These are phyloP conservation scores for Termitomyces sp. DNA, from an alignment of 768 basidiomycete genomes.

Conservation along the genomic window DNA sequence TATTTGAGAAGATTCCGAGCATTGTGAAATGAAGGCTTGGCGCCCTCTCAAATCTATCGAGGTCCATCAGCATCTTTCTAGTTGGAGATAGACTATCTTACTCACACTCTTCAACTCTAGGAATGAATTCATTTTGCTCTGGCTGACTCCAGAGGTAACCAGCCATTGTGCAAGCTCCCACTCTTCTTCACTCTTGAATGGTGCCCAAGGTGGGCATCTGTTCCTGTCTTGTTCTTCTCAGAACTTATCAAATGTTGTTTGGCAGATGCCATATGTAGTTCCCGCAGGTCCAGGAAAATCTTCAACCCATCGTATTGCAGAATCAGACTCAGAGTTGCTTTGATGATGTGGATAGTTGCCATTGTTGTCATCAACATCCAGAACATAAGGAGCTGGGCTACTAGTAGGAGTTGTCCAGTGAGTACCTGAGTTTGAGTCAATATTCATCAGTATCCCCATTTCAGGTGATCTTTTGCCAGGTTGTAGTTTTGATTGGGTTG, in stretches of 20 bases:
- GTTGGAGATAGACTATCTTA: too few species aligned
- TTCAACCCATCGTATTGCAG: background rate
- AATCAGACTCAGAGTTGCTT: too few species aligned
- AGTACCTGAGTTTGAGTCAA: too few species aligned
- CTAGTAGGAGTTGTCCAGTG: too few species aligned
- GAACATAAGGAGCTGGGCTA: too few species aligned
- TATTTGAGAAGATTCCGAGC: constrained; percentile 6
- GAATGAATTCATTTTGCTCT: constrained; percentile 5
- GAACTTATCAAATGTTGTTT: background rate
- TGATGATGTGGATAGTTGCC: too few species aligned
- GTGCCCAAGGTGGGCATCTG: background rate
- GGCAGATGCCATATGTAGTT: background rate
- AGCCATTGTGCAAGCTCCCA: constrained; percentile 8
- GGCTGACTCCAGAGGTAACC: constrained; percentile 7
- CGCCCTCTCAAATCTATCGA: background rate
- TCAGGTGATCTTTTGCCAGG: too few species aligned
- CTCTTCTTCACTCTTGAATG: background rate
- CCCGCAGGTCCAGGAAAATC: background rate
- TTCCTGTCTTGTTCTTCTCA: background rate
- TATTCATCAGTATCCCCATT: too few species aligned
- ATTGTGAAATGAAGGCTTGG: constrained; percentile 11
- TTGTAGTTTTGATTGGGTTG: too few species aligned
- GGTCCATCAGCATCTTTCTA: too few species aligned
- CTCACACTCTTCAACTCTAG: constrained; percentile 1
- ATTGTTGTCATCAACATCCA: too few species aligned